phyloP scores from a whole-genome alignment of 2,329 filamentous ascomycete species.

The Arachnomyces sp. region DNA sequence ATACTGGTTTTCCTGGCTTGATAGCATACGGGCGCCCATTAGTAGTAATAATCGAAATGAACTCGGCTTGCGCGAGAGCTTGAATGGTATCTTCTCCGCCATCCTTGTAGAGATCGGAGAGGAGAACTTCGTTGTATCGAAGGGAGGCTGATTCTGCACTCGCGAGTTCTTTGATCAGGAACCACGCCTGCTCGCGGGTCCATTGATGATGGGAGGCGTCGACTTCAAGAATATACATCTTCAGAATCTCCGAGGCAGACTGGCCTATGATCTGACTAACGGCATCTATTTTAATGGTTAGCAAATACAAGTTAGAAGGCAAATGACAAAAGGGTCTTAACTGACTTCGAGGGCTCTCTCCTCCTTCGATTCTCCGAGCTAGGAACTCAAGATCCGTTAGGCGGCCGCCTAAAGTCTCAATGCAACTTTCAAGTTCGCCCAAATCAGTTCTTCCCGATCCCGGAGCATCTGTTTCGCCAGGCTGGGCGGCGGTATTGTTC shows the following conservation, averaged over 20 bases:
- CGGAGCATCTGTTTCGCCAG: conserved; percentile 30
- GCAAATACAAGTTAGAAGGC: conserved; percentile 1
- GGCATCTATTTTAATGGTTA: conserved; percentile 47
- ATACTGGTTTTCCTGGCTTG: conserved; percentile 76
- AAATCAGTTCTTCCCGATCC: conserved; percentile 47
- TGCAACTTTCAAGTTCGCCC: conserved; percentile 69
- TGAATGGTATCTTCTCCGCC: conserved; percentile 70
- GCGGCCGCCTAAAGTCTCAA: conserved; percentile 75
- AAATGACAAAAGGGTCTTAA: conserved; percentile 1
- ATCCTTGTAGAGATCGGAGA: conserved; percentile 66
- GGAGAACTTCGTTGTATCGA: conserved; percentile 77
- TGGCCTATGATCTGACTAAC: conserved; percentile 85
- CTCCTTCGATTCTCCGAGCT: conserved; percentile 78
- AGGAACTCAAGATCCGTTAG: conserved; percentile 95
- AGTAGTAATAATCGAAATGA: conserved; percentile 66
- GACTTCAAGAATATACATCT: conserved; percentile 71
- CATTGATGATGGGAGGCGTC: conserved; percentile 58
- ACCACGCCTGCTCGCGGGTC: conserved; percentile 84
- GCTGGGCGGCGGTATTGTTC: conserved; percentile 15
- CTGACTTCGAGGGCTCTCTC: conserved; percentile 64
- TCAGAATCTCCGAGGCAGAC: conserved; percentile 80
- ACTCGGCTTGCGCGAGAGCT: conserved; percentile 73
- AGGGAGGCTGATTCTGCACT: conserved; percentile 51
- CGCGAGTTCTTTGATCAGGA: conserved; percentile 71
- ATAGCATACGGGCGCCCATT: conserved; percentile 73